A percentile compares a stretch with the other conserved stretches of the same genome.
These are phyloP conservation scores for Mycena vulgaris DNA, from an alignment of 768 basidiomycete species.

Conservation along the genomic window DNA sequence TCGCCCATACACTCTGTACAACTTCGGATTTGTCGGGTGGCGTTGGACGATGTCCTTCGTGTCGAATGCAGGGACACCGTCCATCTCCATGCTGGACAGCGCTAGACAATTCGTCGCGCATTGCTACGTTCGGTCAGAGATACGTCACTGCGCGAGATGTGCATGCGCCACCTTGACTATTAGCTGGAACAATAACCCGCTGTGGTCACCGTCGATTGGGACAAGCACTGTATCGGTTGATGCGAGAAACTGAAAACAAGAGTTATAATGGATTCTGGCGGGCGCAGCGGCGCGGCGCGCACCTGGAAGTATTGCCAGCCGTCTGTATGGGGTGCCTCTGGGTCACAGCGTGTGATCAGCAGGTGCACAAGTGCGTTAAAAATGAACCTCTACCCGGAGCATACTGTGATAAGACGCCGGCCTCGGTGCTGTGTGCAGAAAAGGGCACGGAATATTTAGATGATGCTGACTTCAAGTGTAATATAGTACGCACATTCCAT, in stretches of 20 bases:
- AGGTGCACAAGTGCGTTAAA: background rate
- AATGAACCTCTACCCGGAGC: background rate
- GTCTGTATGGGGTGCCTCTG: background rate
- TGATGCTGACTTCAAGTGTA: background rate
- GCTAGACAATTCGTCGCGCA: background rate
- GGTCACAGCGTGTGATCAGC: background rate
- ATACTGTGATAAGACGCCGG: background rate
- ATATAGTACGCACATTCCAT: slow-evolving; percentile 13
- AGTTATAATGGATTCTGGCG: background rate
- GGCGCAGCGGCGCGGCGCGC: background rate
- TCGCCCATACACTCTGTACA: slow-evolving; percentile 24
- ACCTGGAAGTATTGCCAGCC: slow-evolving; percentile 25
- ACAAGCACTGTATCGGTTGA: background rate
- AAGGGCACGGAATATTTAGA: background rate
- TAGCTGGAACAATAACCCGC: slow-evolving; percentile 6
- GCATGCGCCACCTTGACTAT: slow-evolving; percentile 12
- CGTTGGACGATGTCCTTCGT: slow-evolving; percentile 17
- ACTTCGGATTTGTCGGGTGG: slow-evolving; percentile 2
- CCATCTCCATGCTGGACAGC: slow-evolving; percentile 9
- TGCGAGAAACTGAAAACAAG: background rate
- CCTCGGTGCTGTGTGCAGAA: slow-evolving; percentile 4
- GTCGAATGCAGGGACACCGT: slow-evolving; percentile 15
- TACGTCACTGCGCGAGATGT: background rate
- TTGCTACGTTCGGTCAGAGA: background rate
- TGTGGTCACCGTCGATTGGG: slow-evolving; percentile 6